Base-by-base conservation (phyloP, 106 monocot species). In the Phalaenopsis aphrodite region DNA sequence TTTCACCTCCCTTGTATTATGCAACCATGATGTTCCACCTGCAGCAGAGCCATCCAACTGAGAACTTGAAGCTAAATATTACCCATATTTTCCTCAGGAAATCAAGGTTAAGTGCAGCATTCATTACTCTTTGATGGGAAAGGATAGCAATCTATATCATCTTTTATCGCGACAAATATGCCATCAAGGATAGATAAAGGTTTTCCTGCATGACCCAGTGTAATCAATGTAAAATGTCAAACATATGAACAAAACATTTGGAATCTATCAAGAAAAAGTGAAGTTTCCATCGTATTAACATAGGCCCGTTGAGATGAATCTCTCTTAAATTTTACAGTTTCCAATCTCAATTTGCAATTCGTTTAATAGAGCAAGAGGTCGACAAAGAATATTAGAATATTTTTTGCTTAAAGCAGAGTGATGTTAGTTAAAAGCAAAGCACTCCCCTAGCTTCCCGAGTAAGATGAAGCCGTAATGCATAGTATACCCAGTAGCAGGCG, bases 91-190 rank as follows among this genome's bases (percentile, higher is more conserved):
- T 49, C 41, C 76, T 30, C 21, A 12, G 11, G 8, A 56, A 39
- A 78, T 57, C 12, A 19, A 78, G 36, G 38, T 58, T 18, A 78
- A 57, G 45, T 38, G 49, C 5, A 83, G 39, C 1, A 52, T 72
- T 78, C 1, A 42, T 72, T 80, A 97, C 99, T 89, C 76, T 84
- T 99, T 4, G 91, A 88, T 79, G 92, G 93, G 87, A 91, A 85
- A 79, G 99, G 99, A 79, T 76, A 82, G 88, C 99, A 99, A 78
- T 99, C 95, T 71, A 95, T 86, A 76, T 99, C 99, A 95, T 99
- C 99, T 84, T 99, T 99, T 67, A 95, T 88, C 19, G 95, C 91
- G 66, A 95, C 84, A 83, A 99, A 99, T 67, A 99, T 85, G 19
- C 99, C 99, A 87, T 99, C 99, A 78, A 99, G 86, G 79, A 99